phyloP scores from a whole-genome alignment of 2,329 filamentous ascomycete genomes.

The Mycosphaerella sp. region DNA sequence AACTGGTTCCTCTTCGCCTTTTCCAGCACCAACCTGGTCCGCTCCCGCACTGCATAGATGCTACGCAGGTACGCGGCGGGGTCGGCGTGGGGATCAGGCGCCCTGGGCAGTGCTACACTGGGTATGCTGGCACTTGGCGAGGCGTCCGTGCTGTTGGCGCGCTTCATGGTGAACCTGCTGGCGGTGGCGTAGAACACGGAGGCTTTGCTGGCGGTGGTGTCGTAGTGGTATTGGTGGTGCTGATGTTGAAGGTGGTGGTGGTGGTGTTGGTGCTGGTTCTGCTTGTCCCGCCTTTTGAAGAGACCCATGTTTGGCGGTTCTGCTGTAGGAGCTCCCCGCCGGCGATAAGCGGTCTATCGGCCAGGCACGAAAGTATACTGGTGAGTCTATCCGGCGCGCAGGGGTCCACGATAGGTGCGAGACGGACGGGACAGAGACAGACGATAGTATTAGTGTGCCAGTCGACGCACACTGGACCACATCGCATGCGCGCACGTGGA shows the following conservation, averaged over 20 bases:
- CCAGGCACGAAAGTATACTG: neutral
- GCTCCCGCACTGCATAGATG: slow-evolving; percentile 78
- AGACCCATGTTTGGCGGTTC: slow-evolving; percentile 42
- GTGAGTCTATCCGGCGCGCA: neutral
- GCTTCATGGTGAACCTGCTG: slow-evolving; percentile 20
- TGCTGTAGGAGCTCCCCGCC: slow-evolving; percentile 10
- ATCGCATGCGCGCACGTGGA: no score
- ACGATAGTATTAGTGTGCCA: no score
- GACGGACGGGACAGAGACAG: neutral
- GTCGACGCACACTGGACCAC: no score
- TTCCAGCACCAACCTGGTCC: slow-evolving; percentile 65
- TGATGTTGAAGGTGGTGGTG: slow-evolving; percentile 18
- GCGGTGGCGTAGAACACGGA: slow-evolving; percentile 24
- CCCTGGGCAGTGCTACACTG: slow-evolving; percentile 72
- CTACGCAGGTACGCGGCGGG: slow-evolving; percentile 87
- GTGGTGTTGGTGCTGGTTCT: slow-evolving; percentile 15
- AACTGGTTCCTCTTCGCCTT: slow-evolving; percentile 73
- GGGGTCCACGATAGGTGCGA: neutral
- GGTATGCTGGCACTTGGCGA: slow-evolving; percentile 42
- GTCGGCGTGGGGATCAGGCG: slow-evolving; percentile 81
- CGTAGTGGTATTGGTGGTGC: slow-evolving; percentile 9
- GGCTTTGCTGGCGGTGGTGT: slow-evolving; percentile 19
- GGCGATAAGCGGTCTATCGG: slow-evolving; percentile 9
- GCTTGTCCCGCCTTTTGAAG: slow-evolving; percentile 47
- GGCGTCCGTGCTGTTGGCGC: slow-evolving; percentile 31